Evolutionary conservation across 1,284 basidiomycete species (phyloP).

Genomic region (Rhodofomes roseus): DNA sequence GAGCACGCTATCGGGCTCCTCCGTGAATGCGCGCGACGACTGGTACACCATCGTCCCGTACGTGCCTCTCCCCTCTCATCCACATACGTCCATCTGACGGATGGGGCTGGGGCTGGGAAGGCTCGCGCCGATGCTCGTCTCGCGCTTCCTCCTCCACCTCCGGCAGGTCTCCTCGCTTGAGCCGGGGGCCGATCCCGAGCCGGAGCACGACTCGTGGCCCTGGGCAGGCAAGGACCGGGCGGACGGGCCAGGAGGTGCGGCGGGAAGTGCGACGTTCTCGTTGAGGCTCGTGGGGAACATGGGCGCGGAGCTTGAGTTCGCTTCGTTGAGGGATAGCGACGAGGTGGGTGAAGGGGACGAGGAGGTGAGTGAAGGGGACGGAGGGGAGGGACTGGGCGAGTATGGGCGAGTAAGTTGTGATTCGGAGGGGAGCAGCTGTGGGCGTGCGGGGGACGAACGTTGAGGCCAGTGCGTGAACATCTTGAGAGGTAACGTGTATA

Average conservation of each 20-base stretch:
- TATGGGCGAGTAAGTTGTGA: too few species aligned
- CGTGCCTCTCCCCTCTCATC: too few species aligned
- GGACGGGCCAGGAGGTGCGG: neutral
- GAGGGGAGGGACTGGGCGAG: neutral
- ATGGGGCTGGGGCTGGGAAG: too few species aligned
- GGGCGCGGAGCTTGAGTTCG: neutral
- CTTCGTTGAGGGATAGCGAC: neutral
- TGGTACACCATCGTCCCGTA: neutral
- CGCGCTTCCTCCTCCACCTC: neutral
- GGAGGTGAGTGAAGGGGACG: neutral
- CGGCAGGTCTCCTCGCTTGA: neutral
- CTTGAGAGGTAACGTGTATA: too few species aligned
- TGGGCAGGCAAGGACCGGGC: neutral
- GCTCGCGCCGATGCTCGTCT: neutral
- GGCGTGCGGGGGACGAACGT: too few species aligned
- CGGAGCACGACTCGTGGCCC: neutral
- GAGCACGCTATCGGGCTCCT: neutral
- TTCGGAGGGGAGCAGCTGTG: too few species aligned
- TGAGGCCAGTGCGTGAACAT: too few species aligned
- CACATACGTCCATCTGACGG: too few species aligned
- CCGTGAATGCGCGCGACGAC: neutral
- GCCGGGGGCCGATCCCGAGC: too few species aligned
- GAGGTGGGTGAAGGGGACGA: too few species aligned
- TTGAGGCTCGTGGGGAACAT: neutral
- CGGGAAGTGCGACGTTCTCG: neutral